Evolutionary conservation across 352 stramenopile species (phyloP).

Genomic region (Globisporangium radiosum): DNA sequence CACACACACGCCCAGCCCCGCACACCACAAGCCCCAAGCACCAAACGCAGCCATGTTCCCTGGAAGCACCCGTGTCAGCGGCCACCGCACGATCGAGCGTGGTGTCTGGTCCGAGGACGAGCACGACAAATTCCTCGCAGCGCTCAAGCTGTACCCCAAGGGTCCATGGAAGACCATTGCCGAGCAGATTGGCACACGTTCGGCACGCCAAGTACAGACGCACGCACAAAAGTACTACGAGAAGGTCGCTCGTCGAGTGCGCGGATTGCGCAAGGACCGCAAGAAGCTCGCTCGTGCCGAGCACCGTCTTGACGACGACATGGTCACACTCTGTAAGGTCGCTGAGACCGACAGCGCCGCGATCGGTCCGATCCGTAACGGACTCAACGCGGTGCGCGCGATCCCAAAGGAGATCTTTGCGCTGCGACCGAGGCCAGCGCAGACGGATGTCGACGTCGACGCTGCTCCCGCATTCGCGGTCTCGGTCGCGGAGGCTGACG

Average conservation of each 20-base stretch:
- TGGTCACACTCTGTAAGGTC: conserved; percentile 17
- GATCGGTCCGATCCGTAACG: conserved; percentile 12
- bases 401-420: conserved; percentile 10
- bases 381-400: conserved; percentile 9
- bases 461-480: no score
- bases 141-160: conserved; percentile 17
- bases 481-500: neutral
- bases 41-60: neutral
- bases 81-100: conserved; percentile 10
- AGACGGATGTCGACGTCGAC: neutral
- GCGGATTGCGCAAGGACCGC: conserved; percentile 52
- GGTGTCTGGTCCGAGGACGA: conserved; percentile 31
- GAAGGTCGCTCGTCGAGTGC: conserved; percentile 55
- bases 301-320: conserved; percentile 48
- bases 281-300: conserved; percentile 44
- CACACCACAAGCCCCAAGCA: neutral
- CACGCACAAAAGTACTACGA: conserved; percentile 57
- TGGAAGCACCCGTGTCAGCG: neutral
- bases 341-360: conserved; percentile 5
- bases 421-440: neutral
- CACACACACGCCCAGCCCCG: neutral
- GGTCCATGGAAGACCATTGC: conserved; percentile 26
- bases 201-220: conserved; percentile 57
- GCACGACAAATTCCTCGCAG: conserved; percentile 24
- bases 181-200: conserved; percentile 23